Conservation (phyloP, 1,139 yeast species). For the Hyphopichia wangnamkhiaoensis region DNA sequence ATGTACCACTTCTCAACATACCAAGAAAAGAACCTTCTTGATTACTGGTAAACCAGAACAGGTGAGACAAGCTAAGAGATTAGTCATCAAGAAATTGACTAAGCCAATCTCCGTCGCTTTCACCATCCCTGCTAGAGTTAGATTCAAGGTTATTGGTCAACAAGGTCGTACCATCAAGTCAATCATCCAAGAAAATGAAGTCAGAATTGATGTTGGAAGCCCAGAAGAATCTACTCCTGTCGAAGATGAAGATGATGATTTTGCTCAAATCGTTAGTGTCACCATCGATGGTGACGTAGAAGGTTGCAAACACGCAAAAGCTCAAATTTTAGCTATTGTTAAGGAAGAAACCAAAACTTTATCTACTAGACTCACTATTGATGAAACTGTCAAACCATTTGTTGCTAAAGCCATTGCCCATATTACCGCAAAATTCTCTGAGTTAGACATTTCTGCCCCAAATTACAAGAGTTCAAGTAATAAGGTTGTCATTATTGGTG, state of each 20-base stretch:
- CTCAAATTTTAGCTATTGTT: slow-evolving; percentile 70
- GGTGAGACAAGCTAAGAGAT: slow-evolving; percentile 73
- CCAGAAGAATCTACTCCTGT: slow-evolving; percentile 27
- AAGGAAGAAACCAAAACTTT: slow-evolving; percentile 68
- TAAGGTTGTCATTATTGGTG: slow-evolving; percentile 56
- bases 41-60: slow-evolving; percentile 74
- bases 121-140: slow-evolving; percentile 73
- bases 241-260: slow-evolving; percentile 44
- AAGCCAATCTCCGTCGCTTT: slow-evolving; percentile 67
- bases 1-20: slow-evolving; percentile 76
- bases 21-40: slow-evolving; percentile 82
- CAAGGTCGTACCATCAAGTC: slow-evolving; percentile 84
- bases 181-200: slow-evolving; percentile 69
- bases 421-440: slow-evolving; percentile 21
- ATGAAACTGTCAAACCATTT: slow-evolving; percentile 53
- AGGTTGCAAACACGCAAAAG: slow-evolving; percentile 75
- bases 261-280: slow-evolving; percentile 59
- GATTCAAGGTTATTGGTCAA: slow-evolving; percentile 85
- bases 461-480: slow-evolving; percentile 25
- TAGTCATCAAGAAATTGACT: slow-evolving; percentile 74
- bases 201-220: slow-evolving; percentile 72
- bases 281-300: slow-evolving; percentile 83
- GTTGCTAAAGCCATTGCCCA: slow-evolving; percentile 32
- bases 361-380: slow-evolving; percentile 49
- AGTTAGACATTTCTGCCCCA: slow-evolving; percentile 37